These are phyloP conservation scores for Trametes sp. DNA, from an alignment of 1,284 basidiomycete species.

Conservation along the genomic window DNA sequence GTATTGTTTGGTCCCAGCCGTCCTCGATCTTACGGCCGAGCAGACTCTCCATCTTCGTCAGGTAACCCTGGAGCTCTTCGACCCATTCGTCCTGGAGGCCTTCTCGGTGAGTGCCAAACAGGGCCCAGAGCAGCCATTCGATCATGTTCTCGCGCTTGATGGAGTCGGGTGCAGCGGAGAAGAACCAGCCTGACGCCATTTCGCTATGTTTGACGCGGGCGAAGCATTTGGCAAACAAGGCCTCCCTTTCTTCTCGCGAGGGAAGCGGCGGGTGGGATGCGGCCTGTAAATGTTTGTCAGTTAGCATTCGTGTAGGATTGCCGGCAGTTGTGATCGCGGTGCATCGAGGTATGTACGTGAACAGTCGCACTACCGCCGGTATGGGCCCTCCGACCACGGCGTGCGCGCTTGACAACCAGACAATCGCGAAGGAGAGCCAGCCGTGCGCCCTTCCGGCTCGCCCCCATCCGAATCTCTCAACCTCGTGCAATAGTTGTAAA, in stretches of 20 bases:
- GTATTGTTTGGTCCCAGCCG: conserved; percentile 46
- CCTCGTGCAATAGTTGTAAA: too few species aligned
- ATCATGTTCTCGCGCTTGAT: conserved; percentile 57
- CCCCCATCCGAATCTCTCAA: too few species aligned
- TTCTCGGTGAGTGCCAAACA: conserved; percentile 52
- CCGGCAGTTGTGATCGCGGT: too few species aligned
- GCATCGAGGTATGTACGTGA: background rate
- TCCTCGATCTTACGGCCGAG: conserved; percentile 49
- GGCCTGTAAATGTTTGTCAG: conserved; percentile 40
- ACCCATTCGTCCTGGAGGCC: conserved; percentile 49
- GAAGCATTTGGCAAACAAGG: conserved; percentile 58
- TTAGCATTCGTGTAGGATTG: background rate
- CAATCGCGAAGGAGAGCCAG: too few species aligned
- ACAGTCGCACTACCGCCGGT: too few species aligned
- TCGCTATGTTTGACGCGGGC: conserved; percentile 39
- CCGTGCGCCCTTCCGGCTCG: too few species aligned
- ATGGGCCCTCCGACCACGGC: too few species aligned
- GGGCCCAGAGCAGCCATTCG: conserved; percentile 72
- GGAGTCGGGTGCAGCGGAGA: conserved; percentile 35
- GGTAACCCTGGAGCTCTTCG: conserved; percentile 56
- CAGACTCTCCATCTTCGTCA: conserved; percentile 47
- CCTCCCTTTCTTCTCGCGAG: conserved; percentile 51
- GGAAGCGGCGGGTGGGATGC: conserved; percentile 50
- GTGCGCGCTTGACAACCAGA: too few species aligned
- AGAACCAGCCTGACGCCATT: conserved; percentile 65